Evolutionary conservation across 768 basidiomycete genomes (phyloP).

Genomic region (Termitomyces titanicus): DNA sequence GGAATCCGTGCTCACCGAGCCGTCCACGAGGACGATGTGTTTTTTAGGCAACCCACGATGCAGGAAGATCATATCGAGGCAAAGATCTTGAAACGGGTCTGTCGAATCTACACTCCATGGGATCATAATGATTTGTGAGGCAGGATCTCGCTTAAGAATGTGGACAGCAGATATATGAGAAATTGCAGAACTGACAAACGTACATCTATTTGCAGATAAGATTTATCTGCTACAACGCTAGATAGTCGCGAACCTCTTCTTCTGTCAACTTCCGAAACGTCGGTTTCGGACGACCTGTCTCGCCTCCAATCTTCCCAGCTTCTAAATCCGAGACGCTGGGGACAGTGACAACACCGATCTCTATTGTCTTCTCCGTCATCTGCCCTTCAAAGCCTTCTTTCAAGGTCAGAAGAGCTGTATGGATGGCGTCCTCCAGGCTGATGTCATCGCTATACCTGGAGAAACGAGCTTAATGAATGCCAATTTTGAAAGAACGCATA

Average conservation of each 20-base stretch:
- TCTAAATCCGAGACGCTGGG: constrained; percentile 70
- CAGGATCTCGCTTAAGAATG: neutral
- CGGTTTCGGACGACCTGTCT: constrained; percentile 69
- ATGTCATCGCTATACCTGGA: constrained; percentile 97
- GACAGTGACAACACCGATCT: constrained; percentile 94
- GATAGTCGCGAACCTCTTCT: constrained; percentile 95
- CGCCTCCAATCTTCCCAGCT: constrained; percentile 65
- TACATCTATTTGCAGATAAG: constrained; percentile 17
- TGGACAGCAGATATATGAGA: neutral
- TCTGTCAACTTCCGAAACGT: constrained; percentile 95
- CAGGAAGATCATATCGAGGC: neutral
- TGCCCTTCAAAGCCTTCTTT: constrained; percentile 99
- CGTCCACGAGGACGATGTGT: neutral
- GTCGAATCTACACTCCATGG: neutral
- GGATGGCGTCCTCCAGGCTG: constrained; percentile 97
- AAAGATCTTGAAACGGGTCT: neutral
- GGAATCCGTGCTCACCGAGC: neutral
- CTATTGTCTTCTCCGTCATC: constrained; percentile 99
- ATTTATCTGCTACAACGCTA: constrained; percentile 59
- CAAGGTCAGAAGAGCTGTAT: constrained; percentile 94
- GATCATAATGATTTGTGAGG: neutral
- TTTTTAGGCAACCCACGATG: neutral
- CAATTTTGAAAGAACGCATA: constrained; percentile 14
- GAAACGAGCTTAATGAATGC: constrained; percentile 15
- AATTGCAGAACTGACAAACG: constrained; percentile 12